Percentiles rank a stretch among this genome's conserved stretches.
Conservation (phyloP, 495 filamentous ascomycete species). For the Penicillium nucicola region DNA sequence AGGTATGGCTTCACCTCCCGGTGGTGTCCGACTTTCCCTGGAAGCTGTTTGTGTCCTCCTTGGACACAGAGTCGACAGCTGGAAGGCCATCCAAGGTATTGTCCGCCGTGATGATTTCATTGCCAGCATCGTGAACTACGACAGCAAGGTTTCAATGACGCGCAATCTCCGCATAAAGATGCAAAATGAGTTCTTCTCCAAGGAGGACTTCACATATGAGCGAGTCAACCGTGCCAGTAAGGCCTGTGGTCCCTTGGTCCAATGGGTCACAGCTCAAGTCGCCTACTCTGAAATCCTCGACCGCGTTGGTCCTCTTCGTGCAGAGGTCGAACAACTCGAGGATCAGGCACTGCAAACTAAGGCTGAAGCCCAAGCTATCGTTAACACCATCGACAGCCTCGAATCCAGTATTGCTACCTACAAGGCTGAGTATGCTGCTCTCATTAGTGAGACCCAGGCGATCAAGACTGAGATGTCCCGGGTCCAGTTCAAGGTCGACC, state of each 20-base stretch:
- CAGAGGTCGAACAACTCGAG: slow-evolving; percentile 85
- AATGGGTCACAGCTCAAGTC: slow-evolving; percentile 97
- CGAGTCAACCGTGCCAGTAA: slow-evolving; percentile 93
- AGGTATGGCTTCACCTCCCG: slow-evolving; percentile 89
- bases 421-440: slow-evolving; percentile 91
- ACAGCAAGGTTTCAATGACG: slow-evolving; percentile 96
- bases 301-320: slow-evolving; percentile 86
- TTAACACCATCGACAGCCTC: slow-evolving; percentile 76
- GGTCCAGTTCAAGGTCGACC: slow-evolving; percentile 96
- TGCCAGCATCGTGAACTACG: slow-evolving; percentile 93
- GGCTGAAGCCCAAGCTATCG: slow-evolving; percentile 87
- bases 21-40: slow-evolving; percentile 84
- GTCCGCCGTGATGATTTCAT: slow-evolving; percentile 94
- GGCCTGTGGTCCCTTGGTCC: slow-evolving; percentile 93
- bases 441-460: slow-evolving; percentile 95
- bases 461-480: slow-evolving; percentile 96
- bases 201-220: slow-evolving; percentile 93
- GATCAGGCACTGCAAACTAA: slow-evolving; percentile 89
- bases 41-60: slow-evolving; percentile 94
- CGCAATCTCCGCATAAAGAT: slow-evolving; percentile 75
- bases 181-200: slow-evolving; percentile 86
- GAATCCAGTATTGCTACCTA: slow-evolving; percentile 93
- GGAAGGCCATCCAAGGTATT: slow-evolving; percentile 85
- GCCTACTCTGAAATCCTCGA: slow-evolving; percentile 96
- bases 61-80: slow-evolving; percentile 83